Evolutionary conservation across 805 yeast genomes (phyloP), one percentile per base, ranked within the genome.

Genomic region (Ogataea dorogensis): DNA sequence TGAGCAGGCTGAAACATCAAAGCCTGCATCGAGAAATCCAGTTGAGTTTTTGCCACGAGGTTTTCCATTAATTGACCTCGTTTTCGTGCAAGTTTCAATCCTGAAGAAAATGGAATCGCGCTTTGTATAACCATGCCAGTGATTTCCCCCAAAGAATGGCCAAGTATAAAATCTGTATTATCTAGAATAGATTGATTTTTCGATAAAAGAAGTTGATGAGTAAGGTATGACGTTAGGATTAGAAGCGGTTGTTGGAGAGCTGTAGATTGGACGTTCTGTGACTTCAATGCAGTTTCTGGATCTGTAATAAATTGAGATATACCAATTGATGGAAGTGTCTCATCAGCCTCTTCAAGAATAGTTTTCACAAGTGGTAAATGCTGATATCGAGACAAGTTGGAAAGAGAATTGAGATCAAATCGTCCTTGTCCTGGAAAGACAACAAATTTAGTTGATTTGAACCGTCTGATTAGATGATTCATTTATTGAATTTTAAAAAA

Each of bases 111-210:
- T 0, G 53, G 18, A 1, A 63, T 28, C 0, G 47, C 44, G 5
- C 40, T 56, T 41, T 58, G 65, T 4, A 56, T 24, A 3, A 53
- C 60, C 23, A 63, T 28, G 3, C 51, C 38, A 13, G 59, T 45
- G 5, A 63, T 54, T 28, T 63, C 68, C 1, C 68, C 68, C 16
- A 63, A 36, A 5, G 67, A 61, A 39, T 63, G 68, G 7, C 68
- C 68, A 7, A 63, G 24, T 21, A 51, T 40, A 33, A 45, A 54
- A 28, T 58, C 53, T 1, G 51, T 36, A 5, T 16, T 17, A 10
- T 41, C 24, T 11, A 59, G 28, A 3, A 58, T 27, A 35, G 54
- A 54, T 5, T 51, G 22, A 7, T 50, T 54, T 33, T 44, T 42
- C 6, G 38, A 40, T 34, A 41, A 44, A 17, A 47, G 33, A 6